Conservation (phyloP, 1,284 basidiomycete genomes). For the Cystobasidium slooffiae region DNA sequence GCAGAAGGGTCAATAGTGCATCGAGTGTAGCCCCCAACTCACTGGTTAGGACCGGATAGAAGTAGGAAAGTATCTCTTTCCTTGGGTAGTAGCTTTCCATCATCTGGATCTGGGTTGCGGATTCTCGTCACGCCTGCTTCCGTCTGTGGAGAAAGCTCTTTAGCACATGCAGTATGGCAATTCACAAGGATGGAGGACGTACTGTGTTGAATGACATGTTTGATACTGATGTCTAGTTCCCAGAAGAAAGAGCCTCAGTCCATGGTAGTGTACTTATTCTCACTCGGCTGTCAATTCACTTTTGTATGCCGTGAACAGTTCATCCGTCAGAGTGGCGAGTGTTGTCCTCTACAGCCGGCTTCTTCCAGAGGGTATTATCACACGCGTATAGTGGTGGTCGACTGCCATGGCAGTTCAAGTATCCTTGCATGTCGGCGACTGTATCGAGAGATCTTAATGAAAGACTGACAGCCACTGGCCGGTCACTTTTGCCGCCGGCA, state of each 20-base stretch:
- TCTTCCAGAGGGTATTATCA: background rate
- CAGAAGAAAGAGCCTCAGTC: background rate
- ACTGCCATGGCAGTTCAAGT: too few species aligned
- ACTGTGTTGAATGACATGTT: slow-evolving; percentile 30
- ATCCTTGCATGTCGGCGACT: too few species aligned
- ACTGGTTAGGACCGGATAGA: slow-evolving; percentile 50
- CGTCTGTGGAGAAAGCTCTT: slow-evolving; percentile 27
- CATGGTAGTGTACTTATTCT: background rate
- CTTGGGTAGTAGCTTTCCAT: slow-evolving; percentile 36
- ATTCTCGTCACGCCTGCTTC: slow-evolving; percentile 48
- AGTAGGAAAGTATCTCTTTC: slow-evolving; percentile 50
- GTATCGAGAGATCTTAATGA: too few species aligned
- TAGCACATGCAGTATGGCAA: background rate
- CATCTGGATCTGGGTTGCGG: slow-evolving; percentile 48
- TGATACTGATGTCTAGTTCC: background rate
- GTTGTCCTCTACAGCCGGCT: background rate
- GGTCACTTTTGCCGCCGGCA: background rate
- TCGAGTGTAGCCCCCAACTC: background rate
- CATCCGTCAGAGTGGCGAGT: slow-evolving; percentile 17
- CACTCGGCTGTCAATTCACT: background rate
- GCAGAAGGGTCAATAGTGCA: background rate
- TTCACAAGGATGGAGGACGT: background rate
- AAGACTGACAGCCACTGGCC: too few species aligned
- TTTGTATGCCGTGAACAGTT: slow-evolving; percentile 4
- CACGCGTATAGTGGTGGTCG: background rate